phyloP scores from a whole-genome alignment of 169 alveolate species.

The Neospora caninum region DNA sequence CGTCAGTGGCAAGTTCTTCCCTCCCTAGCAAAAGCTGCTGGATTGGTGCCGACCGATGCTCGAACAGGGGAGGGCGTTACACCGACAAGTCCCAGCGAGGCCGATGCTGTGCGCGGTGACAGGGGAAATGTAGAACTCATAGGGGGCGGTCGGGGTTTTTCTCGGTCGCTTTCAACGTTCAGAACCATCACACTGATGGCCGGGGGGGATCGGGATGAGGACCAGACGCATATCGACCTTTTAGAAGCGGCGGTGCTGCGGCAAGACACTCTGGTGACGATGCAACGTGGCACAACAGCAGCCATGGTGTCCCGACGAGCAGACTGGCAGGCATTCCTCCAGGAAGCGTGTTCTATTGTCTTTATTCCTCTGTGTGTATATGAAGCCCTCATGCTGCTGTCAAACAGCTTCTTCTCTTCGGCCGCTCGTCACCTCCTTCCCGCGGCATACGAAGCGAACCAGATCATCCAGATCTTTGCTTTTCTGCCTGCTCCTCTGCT shows the following conservation, averaged over 20 bases:
- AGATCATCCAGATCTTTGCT: background rate
- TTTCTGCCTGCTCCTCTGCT: conserved; percentile 43
- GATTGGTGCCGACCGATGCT: background rate
- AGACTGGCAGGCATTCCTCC: background rate
- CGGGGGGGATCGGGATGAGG: background rate
- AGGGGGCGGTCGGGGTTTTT: too few species aligned
- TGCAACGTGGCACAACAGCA: conserved; percentile 15
- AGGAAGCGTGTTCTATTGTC: background rate
- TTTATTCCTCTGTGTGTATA: conserved; percentile 4
- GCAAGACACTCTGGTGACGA: background rate
- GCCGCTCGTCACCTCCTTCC: conserved; percentile 20
- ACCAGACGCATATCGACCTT: background rate
- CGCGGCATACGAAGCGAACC: conserved; percentile 42
- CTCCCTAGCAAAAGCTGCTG: conserved; percentile 8
- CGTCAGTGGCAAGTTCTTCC: conserved; percentile 11
- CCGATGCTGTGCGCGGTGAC: background rate
- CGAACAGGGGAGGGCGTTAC: background rate
- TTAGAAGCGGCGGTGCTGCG: background rate
- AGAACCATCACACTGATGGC: background rate
- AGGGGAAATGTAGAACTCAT: background rate
- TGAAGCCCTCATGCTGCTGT: background rate
- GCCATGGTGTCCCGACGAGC: background rate
- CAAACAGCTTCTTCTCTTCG: background rate
- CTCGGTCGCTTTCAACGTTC: background rate
- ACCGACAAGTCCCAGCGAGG: background rate